phyloP scores from a whole-genome alignment of 495 filamentous ascomycete species.

The Hypoxylon fragiforme region DNA sequence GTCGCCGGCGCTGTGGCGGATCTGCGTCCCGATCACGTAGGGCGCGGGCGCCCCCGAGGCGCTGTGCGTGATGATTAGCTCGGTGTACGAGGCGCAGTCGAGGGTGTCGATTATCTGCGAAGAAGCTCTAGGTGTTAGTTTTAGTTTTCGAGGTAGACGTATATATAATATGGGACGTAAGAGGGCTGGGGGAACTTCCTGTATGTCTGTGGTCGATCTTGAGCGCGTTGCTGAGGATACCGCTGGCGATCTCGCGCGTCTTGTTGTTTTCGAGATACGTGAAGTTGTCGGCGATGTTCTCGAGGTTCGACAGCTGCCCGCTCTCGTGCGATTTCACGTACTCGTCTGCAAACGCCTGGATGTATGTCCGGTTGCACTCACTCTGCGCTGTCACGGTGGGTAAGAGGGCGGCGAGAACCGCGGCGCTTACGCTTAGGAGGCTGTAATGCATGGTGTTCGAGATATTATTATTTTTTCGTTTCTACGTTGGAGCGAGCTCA shows the following conservation, averaged over 20 bases:
- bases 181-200: neutral
- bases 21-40: constrained; percentile 49
- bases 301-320: constrained; percentile 22
- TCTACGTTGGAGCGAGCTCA: too few species aligned
- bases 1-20: constrained; percentile 38
- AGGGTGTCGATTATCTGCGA: constrained; percentile 25
- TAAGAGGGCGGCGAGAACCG: constrained; percentile 17
- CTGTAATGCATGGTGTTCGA: constrained; percentile 18
- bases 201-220: constrained; percentile 24
- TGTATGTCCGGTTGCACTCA: constrained; percentile 29
- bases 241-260: constrained; percentile 31
- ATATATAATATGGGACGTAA: too few species aligned
- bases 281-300: constrained; percentile 36
- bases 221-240: constrained; percentile 25
- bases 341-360: constrained; percentile 22
- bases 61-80: constrained; percentile 42
- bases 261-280: constrained; percentile 39
- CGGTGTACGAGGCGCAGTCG: constrained; percentile 44
- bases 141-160: too few species aligned
- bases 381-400: constrained; percentile 14
- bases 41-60: constrained; percentile 33
- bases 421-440: constrained; percentile 7
- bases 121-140: too few species aligned
- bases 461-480: too few species aligned
- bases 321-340: constrained; percentile 33